Conservation (phyloP, 805 yeast species). For the Clavispora phyllophila region DNA sequence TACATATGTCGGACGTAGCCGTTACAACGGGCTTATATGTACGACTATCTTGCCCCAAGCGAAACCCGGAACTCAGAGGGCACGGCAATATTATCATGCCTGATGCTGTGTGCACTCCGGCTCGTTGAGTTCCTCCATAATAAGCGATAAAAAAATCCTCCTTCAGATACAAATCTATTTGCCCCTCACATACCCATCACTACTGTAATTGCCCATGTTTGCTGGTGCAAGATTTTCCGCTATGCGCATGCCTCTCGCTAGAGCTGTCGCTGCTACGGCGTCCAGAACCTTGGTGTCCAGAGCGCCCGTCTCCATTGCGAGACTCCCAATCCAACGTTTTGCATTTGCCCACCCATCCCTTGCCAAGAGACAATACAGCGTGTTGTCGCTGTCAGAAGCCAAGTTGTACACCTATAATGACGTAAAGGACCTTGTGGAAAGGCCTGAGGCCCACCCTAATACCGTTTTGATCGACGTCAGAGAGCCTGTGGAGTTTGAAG, state of each 20-base stretch:
- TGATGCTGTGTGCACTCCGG: not conserved
- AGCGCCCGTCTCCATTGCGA: not conserved
- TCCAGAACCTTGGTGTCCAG: not conserved
- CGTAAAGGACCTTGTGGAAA: slow-evolving; percentile 39
- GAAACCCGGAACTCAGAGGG: too few relatives aligned
- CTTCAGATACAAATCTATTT: not conserved
- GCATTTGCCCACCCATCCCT: not conserved
- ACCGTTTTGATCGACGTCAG: slow-evolving; percentile 80
- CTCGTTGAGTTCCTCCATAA: not conserved
- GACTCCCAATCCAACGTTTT: not conserved
- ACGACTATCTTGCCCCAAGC: too few relatives aligned
- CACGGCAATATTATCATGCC: not conserved
- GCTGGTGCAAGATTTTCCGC: not conserved
- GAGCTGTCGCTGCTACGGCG: not conserved
- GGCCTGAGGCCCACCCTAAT: slow-evolving; percentile 38
- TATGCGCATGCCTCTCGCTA: not conserved
- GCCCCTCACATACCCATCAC: not conserved
- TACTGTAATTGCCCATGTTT: slow-evolving; percentile 6
- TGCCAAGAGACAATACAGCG: slow-evolving; percentile 24
- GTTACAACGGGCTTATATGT: too few relatives aligned
- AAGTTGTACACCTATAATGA: slow-evolving; percentile 48
- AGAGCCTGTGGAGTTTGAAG: slow-evolving; percentile 75
- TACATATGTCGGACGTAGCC: not conserved
- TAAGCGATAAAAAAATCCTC: slow-evolving; percentile 4
- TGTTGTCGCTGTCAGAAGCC: slow-evolving; percentile 39